Percentiles rank a stretch among this genome's conserved stretches.
Conservation (phyloP, 2,329 filamentous ascomycete species). For the Cryphonectria nitschkei region DNA sequence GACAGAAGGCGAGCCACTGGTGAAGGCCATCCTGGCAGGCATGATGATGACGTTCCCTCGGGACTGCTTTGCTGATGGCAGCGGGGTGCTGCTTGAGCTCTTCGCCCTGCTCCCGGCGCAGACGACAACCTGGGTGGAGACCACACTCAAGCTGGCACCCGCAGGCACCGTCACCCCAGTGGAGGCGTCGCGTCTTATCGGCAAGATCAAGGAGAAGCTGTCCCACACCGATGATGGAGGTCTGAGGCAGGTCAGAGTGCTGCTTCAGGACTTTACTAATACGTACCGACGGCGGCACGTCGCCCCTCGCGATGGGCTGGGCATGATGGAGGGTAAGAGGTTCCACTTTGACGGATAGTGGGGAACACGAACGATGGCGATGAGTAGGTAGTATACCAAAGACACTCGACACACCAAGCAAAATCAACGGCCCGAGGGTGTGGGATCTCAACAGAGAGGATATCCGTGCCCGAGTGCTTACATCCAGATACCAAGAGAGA, state of each 20-base stretch:
- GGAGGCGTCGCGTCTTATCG: conserved; percentile 80
- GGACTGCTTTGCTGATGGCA: conserved; percentile 94
- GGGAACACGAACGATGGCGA: background rate
- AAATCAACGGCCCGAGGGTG: background rate
- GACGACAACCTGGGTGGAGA: conserved; percentile 80
- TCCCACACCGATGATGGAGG: conserved; percentile 62
- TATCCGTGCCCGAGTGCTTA: background rate
- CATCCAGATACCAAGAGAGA: background rate
- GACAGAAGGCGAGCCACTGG: conserved; percentile 73
- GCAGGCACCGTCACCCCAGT: conserved; percentile 76
- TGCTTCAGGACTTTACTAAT: conserved; percentile 96
- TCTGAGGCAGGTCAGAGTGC: conserved; percentile 76
- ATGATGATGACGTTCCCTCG: conserved; percentile 99
- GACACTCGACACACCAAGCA: background rate
- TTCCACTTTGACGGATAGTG: conserved; percentile 76
- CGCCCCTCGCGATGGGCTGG: conserved; percentile 89
- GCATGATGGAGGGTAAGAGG: conserved; percentile 80
- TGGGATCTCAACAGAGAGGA: background rate
- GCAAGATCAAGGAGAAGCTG: conserved; percentile 79
- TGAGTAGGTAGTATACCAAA: background rate
- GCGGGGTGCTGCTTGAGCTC: conserved; percentile 84
- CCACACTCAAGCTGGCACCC: conserved; percentile 82
- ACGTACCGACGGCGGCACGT: conserved; percentile 92
- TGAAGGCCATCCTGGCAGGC: conserved; percentile 88
- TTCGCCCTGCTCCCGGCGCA: conserved; percentile 85